Conservation (phyloP, 1,139 yeast species). For the Pichia sp. region DNA sequence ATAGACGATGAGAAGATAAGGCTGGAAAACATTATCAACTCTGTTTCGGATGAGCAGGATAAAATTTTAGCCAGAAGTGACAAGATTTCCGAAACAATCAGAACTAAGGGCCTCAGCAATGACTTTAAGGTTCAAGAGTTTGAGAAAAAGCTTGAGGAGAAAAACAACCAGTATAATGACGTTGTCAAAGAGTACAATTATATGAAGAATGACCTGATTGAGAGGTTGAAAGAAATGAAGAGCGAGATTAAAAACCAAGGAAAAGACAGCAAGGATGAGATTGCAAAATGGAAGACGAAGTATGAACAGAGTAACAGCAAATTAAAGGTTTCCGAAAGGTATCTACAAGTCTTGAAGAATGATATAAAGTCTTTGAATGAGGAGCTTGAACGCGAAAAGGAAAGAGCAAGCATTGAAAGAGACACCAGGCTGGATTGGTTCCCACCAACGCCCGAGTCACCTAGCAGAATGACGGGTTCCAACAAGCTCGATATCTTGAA, state of each 20-base stretch:
- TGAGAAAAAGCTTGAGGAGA: slow-evolving; percentile 7
- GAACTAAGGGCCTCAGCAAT: neutral
- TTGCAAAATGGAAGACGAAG: slow-evolving; percentile 21
- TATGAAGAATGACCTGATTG: slow-evolving; percentile 32
- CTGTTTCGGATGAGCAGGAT: slow-evolving; percentile 7
- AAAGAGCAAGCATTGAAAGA: neutral
- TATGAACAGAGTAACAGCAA: slow-evolving; percentile 16
- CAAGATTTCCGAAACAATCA: slow-evolving; percentile 4
- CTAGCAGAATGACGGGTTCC: slow-evolving; percentile 11
- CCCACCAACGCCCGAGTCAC: slow-evolving; percentile 31
- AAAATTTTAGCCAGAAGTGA: slow-evolving; percentile 6
- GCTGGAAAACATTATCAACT: neutral
- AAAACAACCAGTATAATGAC: slow-evolving; percentile 16
- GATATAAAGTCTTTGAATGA: slow-evolving; percentile 7
- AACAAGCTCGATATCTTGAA: slow-evolving; percentile 16
- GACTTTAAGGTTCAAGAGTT: slow-evolving; percentile 1
- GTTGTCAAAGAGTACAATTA: slow-evolving; percentile 27
- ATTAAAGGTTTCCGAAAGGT: slow-evolving; percentile 16
- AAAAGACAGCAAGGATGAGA: slow-evolving; percentile 18
- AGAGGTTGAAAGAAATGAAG: slow-evolving; percentile 24
- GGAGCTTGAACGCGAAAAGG: slow-evolving; percentile 8
- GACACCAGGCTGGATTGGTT: slow-evolving; percentile 7
- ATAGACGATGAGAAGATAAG: slow-evolving; percentile 9
- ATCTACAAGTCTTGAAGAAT: slow-evolving; percentile 9
- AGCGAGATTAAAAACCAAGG: slow-evolving; percentile 20